Evolutionary conservation across 768 basidiomycete species (phyloP).

Genomic region (Chalciporus pseudorubinellus): DNA sequence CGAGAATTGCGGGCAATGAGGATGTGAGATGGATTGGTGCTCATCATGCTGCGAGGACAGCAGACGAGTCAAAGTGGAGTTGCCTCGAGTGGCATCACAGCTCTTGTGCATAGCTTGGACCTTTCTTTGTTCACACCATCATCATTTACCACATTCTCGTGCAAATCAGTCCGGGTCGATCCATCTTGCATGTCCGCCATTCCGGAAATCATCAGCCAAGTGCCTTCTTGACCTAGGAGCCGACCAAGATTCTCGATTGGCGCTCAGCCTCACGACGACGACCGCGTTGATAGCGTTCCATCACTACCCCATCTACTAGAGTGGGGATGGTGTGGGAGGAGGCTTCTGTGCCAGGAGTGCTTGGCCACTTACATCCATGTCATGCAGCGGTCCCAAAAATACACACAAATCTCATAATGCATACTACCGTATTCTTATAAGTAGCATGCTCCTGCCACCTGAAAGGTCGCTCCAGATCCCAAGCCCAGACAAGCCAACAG

Average conservation of each 20-base stretch:
- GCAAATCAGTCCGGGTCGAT: background rate
- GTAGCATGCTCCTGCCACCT: no score
- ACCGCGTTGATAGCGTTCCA: no score
- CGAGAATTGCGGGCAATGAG: constrained; percentile 86
- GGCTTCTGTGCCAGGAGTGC: no score
- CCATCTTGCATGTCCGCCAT: background rate
- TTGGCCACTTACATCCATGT: no score
- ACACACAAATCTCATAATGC: no score
- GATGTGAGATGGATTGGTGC: constrained; percentile 74
- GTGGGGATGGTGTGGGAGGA: no score
- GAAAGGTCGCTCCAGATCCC: no score
- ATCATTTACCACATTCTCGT: background rate
- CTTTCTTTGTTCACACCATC: background rate
- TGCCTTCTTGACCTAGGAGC: background rate
- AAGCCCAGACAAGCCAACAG: no score
- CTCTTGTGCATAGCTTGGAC: background rate
- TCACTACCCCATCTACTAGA: no score
- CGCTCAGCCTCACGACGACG: background rate
- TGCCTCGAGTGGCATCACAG: background rate
- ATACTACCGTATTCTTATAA: no score
- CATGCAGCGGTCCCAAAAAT: no score
- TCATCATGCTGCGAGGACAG: constrained; percentile 19
- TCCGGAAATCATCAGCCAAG: background rate
- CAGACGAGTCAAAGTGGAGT: background rate
- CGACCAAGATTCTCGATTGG: background rate